Base-by-base conservation (phyloP, 441 rosid genomes). In the Kokia cookei region DNA sequence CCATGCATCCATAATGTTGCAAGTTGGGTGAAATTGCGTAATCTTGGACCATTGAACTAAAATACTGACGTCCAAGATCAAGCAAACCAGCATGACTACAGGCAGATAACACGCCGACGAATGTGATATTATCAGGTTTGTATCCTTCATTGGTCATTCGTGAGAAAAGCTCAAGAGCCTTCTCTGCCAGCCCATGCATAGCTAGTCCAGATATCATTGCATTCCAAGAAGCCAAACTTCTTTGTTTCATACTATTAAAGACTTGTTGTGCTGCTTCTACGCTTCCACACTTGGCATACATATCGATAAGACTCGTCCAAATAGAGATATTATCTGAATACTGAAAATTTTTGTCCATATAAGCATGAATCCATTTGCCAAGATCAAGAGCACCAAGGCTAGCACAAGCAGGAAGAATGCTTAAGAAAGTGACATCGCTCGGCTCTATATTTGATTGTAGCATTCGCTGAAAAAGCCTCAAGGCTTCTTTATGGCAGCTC, bases 151-250 rank as follows among this genome's bases (percentile, higher is more conserved):
- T 7, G 8, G 60, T 75, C 94, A 92, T 89, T 80, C 73, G 82
- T 15, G 85, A 79, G 86, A 91, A 87, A 75, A 84, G 78, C 42
- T 65, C 67, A 40, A 89, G 83, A n/a, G 92, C 93, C 80, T 76
- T 81, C 69, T 87, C 78, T 22, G 89, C 85, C 59, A 75, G 69
- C 29, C 97, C 94, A 67, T 92, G 93, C 89, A 90, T 83, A 3
- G 95, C 93, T 62, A 88, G 85, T 53, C 93, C 95, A 72, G 88
- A 86, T 79, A 93, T 86, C 88, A 93, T 93, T 27, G 93, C 93
- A 65, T 90, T 91, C 91, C 93, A 93, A 68, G 90, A 85, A 14
- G 93, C 85, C 84, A 88, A 71, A 73, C 80, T 89, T 82, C 69
- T 91, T 70, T 69, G 37, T 17, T 75, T 15, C 84, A 83, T 83